Percentiles rank a stretch among this genome's conserved stretches.
Evolutionary conservation across 306 rosid species (phyloP).

Genomic region (Citrullus colocynthis): DNA sequence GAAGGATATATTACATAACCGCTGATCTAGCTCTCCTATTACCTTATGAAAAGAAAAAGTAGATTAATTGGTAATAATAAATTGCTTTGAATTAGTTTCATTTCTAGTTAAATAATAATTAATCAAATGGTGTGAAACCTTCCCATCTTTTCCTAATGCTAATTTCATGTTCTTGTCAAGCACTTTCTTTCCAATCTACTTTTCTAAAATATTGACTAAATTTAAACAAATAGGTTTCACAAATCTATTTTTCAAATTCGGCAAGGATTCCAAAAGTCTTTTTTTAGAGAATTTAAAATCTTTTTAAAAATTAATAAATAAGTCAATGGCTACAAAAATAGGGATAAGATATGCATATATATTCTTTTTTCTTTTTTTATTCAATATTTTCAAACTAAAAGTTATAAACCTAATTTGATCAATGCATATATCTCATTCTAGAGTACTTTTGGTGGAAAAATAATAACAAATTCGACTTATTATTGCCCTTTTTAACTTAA

Average conservation of each 20-base stretch:
- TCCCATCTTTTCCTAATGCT: background rate
- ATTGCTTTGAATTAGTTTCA: background rate
- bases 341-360: background rate
- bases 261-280: background rate
- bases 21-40: too few species aligned
- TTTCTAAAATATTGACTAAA: background rate
- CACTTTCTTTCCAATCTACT: background rate
- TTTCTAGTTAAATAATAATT: background rate
- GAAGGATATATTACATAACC: too few species aligned
- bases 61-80: background rate
- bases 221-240: background rate
- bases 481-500: background rate
- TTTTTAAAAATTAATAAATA: too few species aligned
- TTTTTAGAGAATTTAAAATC: too few species aligned
- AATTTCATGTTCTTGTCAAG: background rate
- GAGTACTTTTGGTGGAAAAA: background rate
- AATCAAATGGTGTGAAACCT: background rate
- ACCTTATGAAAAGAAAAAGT: too few species aligned
- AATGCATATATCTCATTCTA: too few species aligned
- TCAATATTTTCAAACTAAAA: too few species aligned
- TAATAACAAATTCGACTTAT: background rate
- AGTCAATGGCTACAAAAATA: background rate
- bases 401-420: too few species aligned
- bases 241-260: background rate
- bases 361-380: too few species aligned